Evolutionary conservation across 768 basidiomycete species (phyloP), one percentile per base, ranked within the genome.

Genomic region (Tricholoma matsutake): DNA sequence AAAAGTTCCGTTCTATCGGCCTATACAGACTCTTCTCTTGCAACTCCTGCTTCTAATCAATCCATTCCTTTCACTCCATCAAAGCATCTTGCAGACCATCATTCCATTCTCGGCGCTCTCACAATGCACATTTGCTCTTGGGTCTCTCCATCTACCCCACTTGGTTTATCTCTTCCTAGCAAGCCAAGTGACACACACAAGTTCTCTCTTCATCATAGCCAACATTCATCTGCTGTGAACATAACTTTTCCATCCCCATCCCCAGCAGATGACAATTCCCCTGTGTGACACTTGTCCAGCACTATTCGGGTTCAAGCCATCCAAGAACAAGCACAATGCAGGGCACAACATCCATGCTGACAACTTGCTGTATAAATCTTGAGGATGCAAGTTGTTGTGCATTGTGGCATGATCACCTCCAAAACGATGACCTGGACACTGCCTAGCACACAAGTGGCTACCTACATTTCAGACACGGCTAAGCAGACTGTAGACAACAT

Each of bases 11-110:
- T 71, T n/a, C 62, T 63, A 18, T 75, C 77, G n/a, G 71, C 72
- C 45, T 72, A 76, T 22, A 78, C 81, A 1, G 81, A 82, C 28
- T 81, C 84, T 0, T 81, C 82, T 54, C 72, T 86, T 63, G 76
- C 82, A 0, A 86, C 85, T 22, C 83, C 79, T 16, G 75, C 72
- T 59, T 83, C 78, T 60, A 69, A 75, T 64, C 66, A 71, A 52
- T 68, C 73, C 51, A 57, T 75, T 59, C 68, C 80, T 65, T 74
- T 84, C 11, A 70, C 72, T 11, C 56, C 64, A 8, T 58, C 63
- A 10, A 62, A 62, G 55, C 60, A 66, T 45, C 69, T 20, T 9
- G 16, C 4, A 3, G 43, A 57, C 4, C 41, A 68, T 59, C 61
- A 68, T 10, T 76, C 80, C 0, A 66, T 77, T 1, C 68, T 82